Evolutionary conservation across 768 basidiomycete genomes (phyloP).

Genomic region (Mycena capillaripes): DNA sequence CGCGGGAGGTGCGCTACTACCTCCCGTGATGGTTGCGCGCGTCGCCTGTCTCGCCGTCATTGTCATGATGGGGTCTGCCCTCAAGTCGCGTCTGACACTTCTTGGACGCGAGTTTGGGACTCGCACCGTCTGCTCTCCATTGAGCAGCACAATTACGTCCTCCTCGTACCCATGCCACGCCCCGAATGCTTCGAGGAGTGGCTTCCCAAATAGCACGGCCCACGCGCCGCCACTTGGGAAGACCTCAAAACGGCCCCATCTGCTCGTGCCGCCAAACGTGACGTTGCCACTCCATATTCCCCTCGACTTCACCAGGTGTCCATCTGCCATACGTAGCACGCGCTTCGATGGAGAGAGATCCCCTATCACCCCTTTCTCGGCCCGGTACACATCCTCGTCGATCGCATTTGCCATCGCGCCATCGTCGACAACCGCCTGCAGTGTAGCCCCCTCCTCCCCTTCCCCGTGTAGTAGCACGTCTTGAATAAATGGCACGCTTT

Average conservation of each 20-base stretch:
- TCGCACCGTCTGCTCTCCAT: too few species aligned
- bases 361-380: background rate
- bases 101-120: too few species aligned
- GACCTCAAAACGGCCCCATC: slow-evolving; percentile 25
- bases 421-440: slow-evolving; percentile 26
- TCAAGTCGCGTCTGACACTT: too few species aligned
- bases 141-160: slow-evolving; percentile 13
- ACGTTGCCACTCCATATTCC: slow-evolving; percentile 31
- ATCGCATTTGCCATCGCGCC: slow-evolving; percentile 33
- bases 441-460: background rate
- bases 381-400: slow-evolving; percentile 1
- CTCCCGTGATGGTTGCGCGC: slow-evolving; percentile 30
- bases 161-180: slow-evolving; percentile 33
- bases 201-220: slow-evolving; percentile 34
- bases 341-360: background rate
- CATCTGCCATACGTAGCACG: slow-evolving; percentile 35
- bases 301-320: slow-evolving; percentile 16
- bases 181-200: slow-evolving; percentile 28
- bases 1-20: slow-evolving; percentile 31
- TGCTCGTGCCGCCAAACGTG: background rate
- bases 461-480: background rate
- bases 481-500: too few species aligned
- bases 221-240: too few species aligned
- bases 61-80: background rate
- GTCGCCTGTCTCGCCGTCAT: slow-evolving; percentile 30